These are phyloP conservation scores for Chamaenerion angustifolium DNA, from an alignment of 345 rosid genomes.

Conservation along the genomic window DNA sequence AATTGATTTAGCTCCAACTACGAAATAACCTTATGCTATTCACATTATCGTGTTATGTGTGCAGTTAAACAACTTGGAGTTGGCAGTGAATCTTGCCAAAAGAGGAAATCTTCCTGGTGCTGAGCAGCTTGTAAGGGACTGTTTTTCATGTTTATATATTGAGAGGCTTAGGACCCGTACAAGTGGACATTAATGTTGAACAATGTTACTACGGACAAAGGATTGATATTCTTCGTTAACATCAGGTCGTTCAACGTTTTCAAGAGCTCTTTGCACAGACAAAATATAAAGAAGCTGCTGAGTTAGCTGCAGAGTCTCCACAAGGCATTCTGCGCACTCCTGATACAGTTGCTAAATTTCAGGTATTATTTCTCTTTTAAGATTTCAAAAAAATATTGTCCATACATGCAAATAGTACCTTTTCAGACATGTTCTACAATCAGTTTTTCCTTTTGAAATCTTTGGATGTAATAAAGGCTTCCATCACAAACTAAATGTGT, in stretches of 20 bases:
- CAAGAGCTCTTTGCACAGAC: constrained; percentile 96
- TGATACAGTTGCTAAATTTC: constrained; percentile 94
- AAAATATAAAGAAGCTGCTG: constrained; percentile 99
- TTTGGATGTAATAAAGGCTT: too few relatives aligned
- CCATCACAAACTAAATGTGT: too few relatives aligned
- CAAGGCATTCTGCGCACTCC: constrained; percentile 95
- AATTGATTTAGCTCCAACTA: background rate
- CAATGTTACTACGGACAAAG: background rate
- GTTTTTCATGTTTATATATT: background rate
- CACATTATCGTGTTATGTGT: constrained; percentile 10
- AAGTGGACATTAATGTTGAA: too few relatives aligned
- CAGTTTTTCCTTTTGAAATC: too few relatives aligned
- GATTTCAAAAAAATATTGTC: too few relatives aligned
- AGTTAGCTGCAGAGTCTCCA: constrained; percentile 99
- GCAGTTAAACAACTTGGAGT: constrained; percentile 94
- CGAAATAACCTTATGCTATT: constrained; percentile 8
- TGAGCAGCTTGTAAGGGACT: constrained; percentile 66
- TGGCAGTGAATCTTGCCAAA: constrained; percentile 96
- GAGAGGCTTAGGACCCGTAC: background rate
- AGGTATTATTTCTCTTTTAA: constrained; percentile 35
- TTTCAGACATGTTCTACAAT: too few relatives aligned
- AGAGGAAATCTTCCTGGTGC: constrained; percentile 99
- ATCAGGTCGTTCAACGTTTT: constrained; percentile 94
- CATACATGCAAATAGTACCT: too few relatives aligned
- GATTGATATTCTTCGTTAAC: constrained; percentile 3